A percentile compares a stretch with the other conserved stretches of the same genome.
phyloP scores from a whole-genome alignment of 495 filamentous ascomycete genomes.

The Astrocystis sublimbata region DNA sequence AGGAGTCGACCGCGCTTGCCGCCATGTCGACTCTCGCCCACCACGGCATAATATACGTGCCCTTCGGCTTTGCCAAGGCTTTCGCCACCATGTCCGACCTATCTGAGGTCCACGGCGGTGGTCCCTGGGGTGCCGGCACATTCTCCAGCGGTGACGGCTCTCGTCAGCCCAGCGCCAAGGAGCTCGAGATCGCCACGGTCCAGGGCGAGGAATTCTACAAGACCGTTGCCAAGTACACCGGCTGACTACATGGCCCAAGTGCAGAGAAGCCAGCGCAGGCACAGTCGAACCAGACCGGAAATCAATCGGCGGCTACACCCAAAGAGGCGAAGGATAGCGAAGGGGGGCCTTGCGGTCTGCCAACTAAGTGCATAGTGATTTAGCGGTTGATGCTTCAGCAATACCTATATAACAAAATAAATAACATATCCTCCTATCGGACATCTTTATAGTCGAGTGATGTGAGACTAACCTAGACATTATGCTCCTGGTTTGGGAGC shows the following conservation, averaged over 20 bases:
- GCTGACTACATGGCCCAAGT: conserved; percentile 74
- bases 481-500: background rate
- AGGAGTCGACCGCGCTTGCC: conserved; percentile 83
- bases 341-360: conserved; percentile 31
- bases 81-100: conserved; percentile 70
- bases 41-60: conserved; percentile 95
- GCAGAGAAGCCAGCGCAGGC: conserved; percentile 14
- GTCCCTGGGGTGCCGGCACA: conserved; percentile 92
- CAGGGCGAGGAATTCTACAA: conserved; percentile 90
- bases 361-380: conserved; percentile 28
- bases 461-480: background rate
- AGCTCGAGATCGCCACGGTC: conserved; percentile 73
- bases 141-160: conserved; percentile 80
- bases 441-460: background rate
- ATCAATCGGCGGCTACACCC: conserved; percentile 3
- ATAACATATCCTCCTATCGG: background rate
- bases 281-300: conserved; percentile 9
- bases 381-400: conserved; percentile 4
- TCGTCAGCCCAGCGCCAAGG: conserved; percentile 70
- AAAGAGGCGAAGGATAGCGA: conserved; percentile 17
- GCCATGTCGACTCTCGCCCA: conserved; percentile 86
- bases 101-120: conserved; percentile 77
- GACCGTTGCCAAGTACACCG: conserved; percentile 68
- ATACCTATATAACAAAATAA: conserved; percentile 9
- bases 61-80: conserved; percentile 84